Evolutionary conservation across 2,329 filamentous ascomycete genomes (phyloP), one percentile per base, ranked within the genome.

Genomic region (Colletotrichum horii): DNA sequence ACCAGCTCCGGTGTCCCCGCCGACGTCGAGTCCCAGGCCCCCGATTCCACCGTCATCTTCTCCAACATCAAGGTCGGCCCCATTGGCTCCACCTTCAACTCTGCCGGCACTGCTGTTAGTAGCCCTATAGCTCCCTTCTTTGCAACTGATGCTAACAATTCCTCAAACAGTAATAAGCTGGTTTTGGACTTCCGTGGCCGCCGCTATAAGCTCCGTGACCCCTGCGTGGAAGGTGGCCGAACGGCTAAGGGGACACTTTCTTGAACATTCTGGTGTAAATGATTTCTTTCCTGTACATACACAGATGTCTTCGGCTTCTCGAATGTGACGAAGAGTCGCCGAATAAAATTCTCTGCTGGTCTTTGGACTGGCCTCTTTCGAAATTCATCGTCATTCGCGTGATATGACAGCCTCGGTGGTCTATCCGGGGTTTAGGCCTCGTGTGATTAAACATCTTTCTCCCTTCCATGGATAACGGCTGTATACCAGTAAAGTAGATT

Each of bases 21-120:
- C 32, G 85, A 88, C 6, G 82, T 93, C 58, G 88, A 92, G 83
- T 58, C 81, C 19, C 78, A 84, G 69, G 80, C 82, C 19, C 85
- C 90, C 60, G 85, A 87, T 82, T 83, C 90, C 66, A 85, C 85
- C 79, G 90, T 92, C 70, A 81, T 85, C 77, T 92, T 87, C 85
- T 91, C 89, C 78, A 91, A 91, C 72, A 78, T 78, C 72, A 75
- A 70, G 84, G 87, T 90, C 79, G 91, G 83, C 28, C 86, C 89
- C 73, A 89, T 92, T 80, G 87, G 87, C 80, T 89, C 88, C 56
- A 92, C 91, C 79, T 91, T 86, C 77, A 69, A 70, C 24, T 32
- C 32, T 8, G 74, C 70, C 9, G 61, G 69, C 36, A 24, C 70
- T 67, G 30, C 55, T 48, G 73, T 75, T 9, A 75, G 73, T 75